Evolutionary conservation across 2,329 filamentous ascomycete genomes (phyloP).

Genomic region (Exophiala sp.): DNA sequence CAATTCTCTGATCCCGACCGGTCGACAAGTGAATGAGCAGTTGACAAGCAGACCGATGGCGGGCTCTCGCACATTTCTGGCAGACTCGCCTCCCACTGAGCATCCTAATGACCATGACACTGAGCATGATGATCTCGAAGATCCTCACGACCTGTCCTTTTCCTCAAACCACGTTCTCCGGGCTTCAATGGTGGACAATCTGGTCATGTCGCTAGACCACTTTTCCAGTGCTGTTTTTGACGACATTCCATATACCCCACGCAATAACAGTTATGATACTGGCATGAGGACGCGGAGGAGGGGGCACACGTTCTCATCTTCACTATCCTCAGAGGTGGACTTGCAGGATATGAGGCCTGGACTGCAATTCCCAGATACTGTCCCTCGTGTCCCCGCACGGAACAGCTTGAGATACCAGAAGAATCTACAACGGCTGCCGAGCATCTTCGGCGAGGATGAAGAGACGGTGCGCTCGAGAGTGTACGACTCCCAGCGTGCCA

Average conservation of each 20-base stretch:
- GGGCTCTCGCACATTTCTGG: slow-evolving; percentile 16
- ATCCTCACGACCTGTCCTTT: slow-evolving; percentile 82
- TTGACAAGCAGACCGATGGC: slow-evolving; percentile 10
- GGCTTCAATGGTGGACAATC: slow-evolving; percentile 90
- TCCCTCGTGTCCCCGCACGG: slow-evolving; percentile 29
- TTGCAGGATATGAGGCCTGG: slow-evolving; percentile 31
- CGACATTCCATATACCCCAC: slow-evolving; percentile 14
- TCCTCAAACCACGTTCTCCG: slow-evolving; percentile 69
- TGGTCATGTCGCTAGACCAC: slow-evolving; percentile 88
- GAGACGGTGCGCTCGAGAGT: slow-evolving; percentile 36
- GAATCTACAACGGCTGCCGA: slow-evolving; percentile 55
- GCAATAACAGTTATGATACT: slow-evolving; percentile 25
- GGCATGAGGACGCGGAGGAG: slow-evolving; percentile 41
- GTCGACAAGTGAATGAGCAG: slow-evolving; percentile 6
- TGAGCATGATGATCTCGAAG: slow-evolving; percentile 37
- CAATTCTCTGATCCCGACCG: slow-evolving; percentile 3
- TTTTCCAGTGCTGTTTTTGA: slow-evolving; percentile 48
- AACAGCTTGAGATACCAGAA: slow-evolving; percentile 22
- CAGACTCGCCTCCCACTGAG: slow-evolving; percentile 16
- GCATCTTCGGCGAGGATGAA: slow-evolving; percentile 46
- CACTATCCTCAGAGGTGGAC: slow-evolving; percentile 53
- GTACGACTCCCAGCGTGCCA: slow-evolving; percentile 33
- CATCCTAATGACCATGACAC: slow-evolving; percentile 15
- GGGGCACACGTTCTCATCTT: slow-evolving; percentile 56
- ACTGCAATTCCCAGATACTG: slow-evolving; percentile 33